Conservation (phyloP, 306 rosid species). For the Dalbergia oliveri region DNA sequence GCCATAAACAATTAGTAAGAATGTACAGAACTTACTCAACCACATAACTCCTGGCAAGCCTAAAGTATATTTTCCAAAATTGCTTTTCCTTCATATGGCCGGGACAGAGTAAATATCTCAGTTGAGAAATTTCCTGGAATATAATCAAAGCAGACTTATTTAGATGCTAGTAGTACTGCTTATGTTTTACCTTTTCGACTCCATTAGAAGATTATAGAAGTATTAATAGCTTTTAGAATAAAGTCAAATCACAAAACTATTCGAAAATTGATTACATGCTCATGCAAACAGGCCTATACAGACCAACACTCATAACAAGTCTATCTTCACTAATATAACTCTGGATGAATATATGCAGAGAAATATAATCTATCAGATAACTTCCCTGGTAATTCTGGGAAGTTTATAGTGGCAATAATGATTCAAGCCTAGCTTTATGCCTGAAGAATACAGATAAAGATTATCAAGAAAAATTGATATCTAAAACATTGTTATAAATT, state of each 20-base stretch:
- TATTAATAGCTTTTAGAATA: conserved; percentile 11
- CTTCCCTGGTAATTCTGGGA: background rate
- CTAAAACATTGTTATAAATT: background rate
- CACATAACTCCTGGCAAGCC: conserved; percentile 75
- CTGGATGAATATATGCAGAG: background rate
- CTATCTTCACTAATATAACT: background rate
- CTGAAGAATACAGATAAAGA: background rate
- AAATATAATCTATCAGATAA: conserved; percentile 21
- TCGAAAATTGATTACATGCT: background rate
- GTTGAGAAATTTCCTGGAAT: conserved; percentile 81
- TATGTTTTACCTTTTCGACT: background rate
- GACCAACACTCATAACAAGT: background rate
- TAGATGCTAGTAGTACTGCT: background rate
- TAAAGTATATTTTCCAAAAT: conserved; percentile 88
- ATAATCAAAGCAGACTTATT: conserved; percentile 34
- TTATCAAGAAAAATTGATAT: background rate
- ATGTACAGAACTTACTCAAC: conserved; percentile 67
- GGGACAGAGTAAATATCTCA: conserved; percentile 87
- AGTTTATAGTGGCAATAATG: conserved; percentile 18
- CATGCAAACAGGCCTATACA: background rate
- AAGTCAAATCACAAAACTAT: conserved; percentile 3
- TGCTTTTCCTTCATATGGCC: conserved; percentile 84
- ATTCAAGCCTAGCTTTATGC: background rate
- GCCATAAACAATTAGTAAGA: conserved; percentile 22
- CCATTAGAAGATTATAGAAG: conserved; percentile 16